phyloP scores from a whole-genome alignment of 306 rosid species.

The Cotoneaster glaucophyllus region DNA sequence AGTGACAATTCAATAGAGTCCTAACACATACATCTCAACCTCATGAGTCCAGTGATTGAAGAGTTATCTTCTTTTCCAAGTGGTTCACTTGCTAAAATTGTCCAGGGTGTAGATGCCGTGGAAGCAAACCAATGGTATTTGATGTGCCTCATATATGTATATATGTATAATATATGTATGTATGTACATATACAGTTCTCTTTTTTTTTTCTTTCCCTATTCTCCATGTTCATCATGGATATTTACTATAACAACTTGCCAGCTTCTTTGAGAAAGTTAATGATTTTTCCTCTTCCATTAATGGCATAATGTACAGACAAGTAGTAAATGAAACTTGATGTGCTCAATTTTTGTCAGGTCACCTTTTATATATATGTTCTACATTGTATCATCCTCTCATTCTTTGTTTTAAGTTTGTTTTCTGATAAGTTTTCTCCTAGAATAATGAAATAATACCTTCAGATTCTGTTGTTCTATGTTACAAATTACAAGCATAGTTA shows the following conservation, averaged over 20 bases:
- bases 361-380: background rate
- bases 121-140: background rate
- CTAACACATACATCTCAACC: background rate
- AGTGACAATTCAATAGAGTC: too few species aligned
- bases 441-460: constrained; percentile 16
- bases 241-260: background rate
- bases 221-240: constrained; percentile 3
- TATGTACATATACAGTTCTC: background rate
- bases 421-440: constrained; percentile 12
- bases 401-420: background rate
- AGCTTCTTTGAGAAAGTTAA: background rate
- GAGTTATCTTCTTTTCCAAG: background rate
- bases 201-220: background rate
- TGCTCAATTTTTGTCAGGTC: background rate
- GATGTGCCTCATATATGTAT: background rate
- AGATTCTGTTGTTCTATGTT: constrained; percentile 9
- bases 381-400: constrained; percentile 2
- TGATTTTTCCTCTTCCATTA: constrained; percentile 4
- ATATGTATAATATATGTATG: background rate
- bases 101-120: background rate
- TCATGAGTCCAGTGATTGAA: background rate
- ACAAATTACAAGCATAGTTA: constrained; percentile 24
- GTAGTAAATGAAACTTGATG: constrained; percentile 2
- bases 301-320: background rate
- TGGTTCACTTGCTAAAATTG: background rate